Evolutionary conservation across 495 filamentous ascomycete genomes (phyloP).

Genomic region (Darksidea phi): DNA sequence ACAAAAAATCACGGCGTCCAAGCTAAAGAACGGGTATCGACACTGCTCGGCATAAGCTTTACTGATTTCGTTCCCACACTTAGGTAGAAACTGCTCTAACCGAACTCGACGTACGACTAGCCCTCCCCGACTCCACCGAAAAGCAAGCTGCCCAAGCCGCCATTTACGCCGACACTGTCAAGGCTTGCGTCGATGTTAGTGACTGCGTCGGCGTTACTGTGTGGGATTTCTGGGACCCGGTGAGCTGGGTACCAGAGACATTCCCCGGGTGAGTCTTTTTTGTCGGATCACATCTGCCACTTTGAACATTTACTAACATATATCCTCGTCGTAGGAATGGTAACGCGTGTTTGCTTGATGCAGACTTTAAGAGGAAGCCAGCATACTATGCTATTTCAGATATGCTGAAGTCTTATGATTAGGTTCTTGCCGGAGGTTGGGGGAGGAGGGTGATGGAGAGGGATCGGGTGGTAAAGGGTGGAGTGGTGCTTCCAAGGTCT

Average conservation of each 20-base stretch:
- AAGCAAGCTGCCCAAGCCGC: conserved; percentile 56
- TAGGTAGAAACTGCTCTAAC: conserved; percentile 65
- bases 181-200: conserved; percentile 58
- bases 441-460: no score
- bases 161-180: conserved; percentile 57
- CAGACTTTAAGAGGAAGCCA: conserved; percentile 33
- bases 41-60: no score
- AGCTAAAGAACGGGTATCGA: no score
- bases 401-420: conserved; percentile 16
- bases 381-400: conserved; percentile 29
- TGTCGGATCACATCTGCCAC: no score
- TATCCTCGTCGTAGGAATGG: conserved; percentile 19
- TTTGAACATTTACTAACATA: no score
- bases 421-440: background rate
- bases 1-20: no score
- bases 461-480: no score
- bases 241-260: conserved; percentile 40
- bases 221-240: conserved; percentile 60
- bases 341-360: conserved; percentile 32
- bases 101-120: conserved; percentile 58
- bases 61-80: no score
- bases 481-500: no score
- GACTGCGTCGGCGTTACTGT: conserved; percentile 68
- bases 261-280: conserved; percentile 31
- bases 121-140: conserved; percentile 43